Percentiles rank a stretch among this genome's conserved stretches.
Conservation (phyloP, 2,329 filamentous ascomycete genomes). For the Fusarium equiseti region DNA sequence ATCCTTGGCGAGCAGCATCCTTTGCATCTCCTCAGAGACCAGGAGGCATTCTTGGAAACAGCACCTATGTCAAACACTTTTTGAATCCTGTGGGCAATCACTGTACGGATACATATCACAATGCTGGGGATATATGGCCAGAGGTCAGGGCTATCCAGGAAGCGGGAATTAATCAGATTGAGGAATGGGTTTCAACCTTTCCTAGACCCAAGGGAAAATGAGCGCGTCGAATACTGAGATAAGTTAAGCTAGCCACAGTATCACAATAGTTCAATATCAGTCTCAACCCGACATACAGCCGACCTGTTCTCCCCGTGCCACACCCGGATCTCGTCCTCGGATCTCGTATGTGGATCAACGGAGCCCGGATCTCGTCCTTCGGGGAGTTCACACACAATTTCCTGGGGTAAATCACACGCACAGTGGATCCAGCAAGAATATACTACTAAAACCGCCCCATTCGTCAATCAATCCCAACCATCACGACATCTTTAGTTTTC, state of each 20-base stretch:
- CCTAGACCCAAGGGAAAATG: neutral
- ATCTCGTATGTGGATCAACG: neutral
- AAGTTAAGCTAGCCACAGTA: accelerated
- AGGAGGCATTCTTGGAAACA: constrained; percentile 6
- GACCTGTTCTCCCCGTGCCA: neutral
- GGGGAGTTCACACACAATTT: neutral
- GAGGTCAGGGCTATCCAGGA: constrained; percentile 13
- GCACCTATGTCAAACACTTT: constrained; percentile 6
- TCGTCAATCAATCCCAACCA: constrained; percentile 33
- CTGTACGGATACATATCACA: constrained; percentile 3
- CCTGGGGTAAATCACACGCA: neutral
- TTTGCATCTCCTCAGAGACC: constrained; percentile 8
- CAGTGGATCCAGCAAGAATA: neutral
- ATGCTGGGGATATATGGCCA: constrained; percentile 7
- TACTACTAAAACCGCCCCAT: neutral
- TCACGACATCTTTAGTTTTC: constrained; percentile 31
- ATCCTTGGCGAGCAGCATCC: constrained; percentile 1
- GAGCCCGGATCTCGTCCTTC: constrained; percentile 1
- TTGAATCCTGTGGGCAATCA: constrained; percentile 1
- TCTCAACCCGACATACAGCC: no score
- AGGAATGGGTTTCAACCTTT: constrained; percentile 1
- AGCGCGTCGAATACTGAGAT: no score
- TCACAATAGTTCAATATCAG: accelerated
- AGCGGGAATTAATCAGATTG: constrained; percentile 6
- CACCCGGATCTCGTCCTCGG: constrained; percentile 5